Base-by-base conservation (phyloP, 495 filamentous ascomycete genomes). In the Lophiostoma macrostomum region DNA sequence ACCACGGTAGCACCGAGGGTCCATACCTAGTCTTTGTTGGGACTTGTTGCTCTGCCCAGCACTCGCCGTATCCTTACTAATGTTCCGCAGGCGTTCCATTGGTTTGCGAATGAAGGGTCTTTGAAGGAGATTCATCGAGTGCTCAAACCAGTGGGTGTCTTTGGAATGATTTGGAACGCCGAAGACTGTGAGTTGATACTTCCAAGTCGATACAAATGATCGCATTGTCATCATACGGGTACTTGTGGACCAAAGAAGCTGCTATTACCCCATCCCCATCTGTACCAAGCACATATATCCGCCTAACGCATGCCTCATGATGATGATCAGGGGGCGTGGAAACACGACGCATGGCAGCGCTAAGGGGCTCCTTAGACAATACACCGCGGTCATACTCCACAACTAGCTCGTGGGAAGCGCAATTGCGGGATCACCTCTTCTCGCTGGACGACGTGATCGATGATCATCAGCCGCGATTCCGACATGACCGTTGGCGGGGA, bases 161-260 rank as follows among this genome's bases (percentile, higher is more conserved):
- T 87, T 11, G 83, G 77, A 4, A 70, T 83, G 65, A 80, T 86
- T 14, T 86, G 83, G 78, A 84, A 86, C 40, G 66, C 81, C 38
- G 82, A 86, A 65, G 82, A 84, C 48, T 85, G 79, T 82, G 50
- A 54, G 73, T 63, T 28, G 23, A 10, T 19, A 19, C 14, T 49
- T 51, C 30, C 14, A 45, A 13, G 46, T 29, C 8, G 20, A 20
- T 20, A 10, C 4, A 39, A 4, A 39, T 7, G 8, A 5, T 22
- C 11, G 22, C 16, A 20, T 22, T 10, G 16, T 11, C 22, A 22
- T 47, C 37, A 18, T n/a, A 13, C 51, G 23, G 14, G 8, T 1
- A 4, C 30, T 58, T 13, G 44, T 12, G 25, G 29, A 3, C 32
- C 14, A 24, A 25, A 22, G 23, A 16, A 18, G 10, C 5, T 8